Evolutionary conservation across 495 filamentous ascomycete genomes (phyloP), one percentile per base, ranked within the genome.

Genomic region (Lasiosphaeria hispida): DNA sequence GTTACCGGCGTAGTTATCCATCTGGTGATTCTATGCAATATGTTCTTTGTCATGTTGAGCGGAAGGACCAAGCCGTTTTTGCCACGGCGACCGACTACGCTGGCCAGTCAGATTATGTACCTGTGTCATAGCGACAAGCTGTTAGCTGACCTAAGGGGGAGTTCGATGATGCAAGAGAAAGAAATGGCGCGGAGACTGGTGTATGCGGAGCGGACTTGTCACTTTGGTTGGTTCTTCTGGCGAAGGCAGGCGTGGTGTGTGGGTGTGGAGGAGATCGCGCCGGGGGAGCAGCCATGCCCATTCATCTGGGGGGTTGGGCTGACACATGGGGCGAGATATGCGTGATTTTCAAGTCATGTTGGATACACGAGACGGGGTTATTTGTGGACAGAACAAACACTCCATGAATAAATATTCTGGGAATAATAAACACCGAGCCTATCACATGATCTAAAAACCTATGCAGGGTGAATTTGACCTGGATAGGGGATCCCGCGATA

Each of bases 31-130:
- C 23, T 48, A 3, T 34, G 45, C 18, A 48, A 48, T 14, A 48
- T 48, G 45, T 34, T 48, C 10, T 48, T 48, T 14, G 45, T 48
- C 45, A 48, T 48, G 45, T 10, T 48, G 45, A 48, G 45, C 23
- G 45, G 45, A 7, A 11, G 45, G 45, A 48, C 45, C 4, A 48
- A 48, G 15, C 45, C 45, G 2, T 48, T 48, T 14, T 23, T 48
- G 15, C 45, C 45, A 14, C 14, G 45, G 23, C 6, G 45, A 14
- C 45, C 45, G 9, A 48, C 9, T 10, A 48, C 17, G 18, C 17
- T 48, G 2, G 45, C 45, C 7, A 48, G 45, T 34, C 45, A 48
- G 45, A 30, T 48, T 23, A 17, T 48, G 9, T 48, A 48, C 23
- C 45, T 48, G 3, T 48, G 45, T 48, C 45, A 48, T 14, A 48